phyloP scores from a whole-genome alignment of 495 filamentous ascomycete species.

The Lentithecium fluviatile region DNA sequence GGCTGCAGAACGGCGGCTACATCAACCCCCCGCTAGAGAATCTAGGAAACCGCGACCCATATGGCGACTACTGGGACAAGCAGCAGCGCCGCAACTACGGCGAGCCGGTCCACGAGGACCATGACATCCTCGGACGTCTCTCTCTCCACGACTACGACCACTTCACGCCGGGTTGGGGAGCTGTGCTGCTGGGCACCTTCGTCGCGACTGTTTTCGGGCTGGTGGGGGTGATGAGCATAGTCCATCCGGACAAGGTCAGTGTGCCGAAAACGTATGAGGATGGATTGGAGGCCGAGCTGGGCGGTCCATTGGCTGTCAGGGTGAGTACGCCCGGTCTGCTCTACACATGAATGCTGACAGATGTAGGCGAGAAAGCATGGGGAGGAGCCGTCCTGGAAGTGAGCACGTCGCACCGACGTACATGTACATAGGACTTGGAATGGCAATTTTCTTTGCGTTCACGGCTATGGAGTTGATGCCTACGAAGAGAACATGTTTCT shows the following conservation, averaged over 20 bases:
- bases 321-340: slow-evolving; percentile 27
- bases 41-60: slow-evolving; percentile 85
- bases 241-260: slow-evolving; percentile 83
- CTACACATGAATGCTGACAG: slow-evolving; percentile 7
- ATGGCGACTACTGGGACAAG: slow-evolving; percentile 96
- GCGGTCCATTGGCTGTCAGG: slow-evolving; percentile 55
- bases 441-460: background rate
- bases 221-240: slow-evolving; percentile 64
- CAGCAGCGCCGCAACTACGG: slow-evolving; percentile 95
- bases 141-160: slow-evolving; percentile 87
- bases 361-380: slow-evolving; percentile 10
- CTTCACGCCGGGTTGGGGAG: slow-evolving; percentile 67
- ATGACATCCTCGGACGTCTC: slow-evolving; percentile 92
- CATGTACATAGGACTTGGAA: slow-evolving; percentile 1
- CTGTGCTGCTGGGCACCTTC: slow-evolving; percentile 72
- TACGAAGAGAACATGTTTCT: no score
- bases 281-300: slow-evolving; percentile 82
- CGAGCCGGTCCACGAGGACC: slow-evolving; percentile 94
- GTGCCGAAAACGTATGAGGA: slow-evolving; percentile 76
- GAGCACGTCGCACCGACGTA: no score
- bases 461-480: no score
- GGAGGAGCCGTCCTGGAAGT: slow-evolving; percentile 9
- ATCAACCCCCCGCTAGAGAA: slow-evolving; percentile 81
- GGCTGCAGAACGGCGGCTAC: slow-evolving; percentile 80
- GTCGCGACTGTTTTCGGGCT: slow-evolving; percentile 67